Conservation (phyloP, 1,284 basidiomycete species). For the Austroboletus novae-zelandiae region DNA sequence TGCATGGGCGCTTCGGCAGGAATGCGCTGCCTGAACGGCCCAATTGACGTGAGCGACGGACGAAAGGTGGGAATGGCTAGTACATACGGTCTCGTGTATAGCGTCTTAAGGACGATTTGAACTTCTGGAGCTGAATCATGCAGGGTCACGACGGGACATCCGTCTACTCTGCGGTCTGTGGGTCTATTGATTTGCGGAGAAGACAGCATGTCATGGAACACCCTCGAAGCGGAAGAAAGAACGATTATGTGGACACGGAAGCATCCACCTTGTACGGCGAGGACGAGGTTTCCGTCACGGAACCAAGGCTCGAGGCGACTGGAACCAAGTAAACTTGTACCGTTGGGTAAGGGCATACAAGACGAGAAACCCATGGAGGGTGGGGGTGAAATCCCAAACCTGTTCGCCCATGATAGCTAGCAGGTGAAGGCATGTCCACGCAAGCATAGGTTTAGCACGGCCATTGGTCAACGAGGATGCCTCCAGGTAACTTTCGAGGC, state of each 20-base stretch:
- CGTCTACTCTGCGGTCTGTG: slow-evolving; percentile 20
- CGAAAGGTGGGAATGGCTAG: slow-evolving; percentile 2
- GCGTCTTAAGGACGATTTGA: slow-evolving; percentile 27
- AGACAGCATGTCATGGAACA: slow-evolving; percentile 24
- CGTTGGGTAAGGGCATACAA: slow-evolving; percentile 22
- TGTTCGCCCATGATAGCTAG: slow-evolving; percentile 7
- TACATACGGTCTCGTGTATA: slow-evolving; percentile 27
- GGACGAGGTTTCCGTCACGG: slow-evolving; percentile 26
- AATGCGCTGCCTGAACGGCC: slow-evolving; percentile 22
- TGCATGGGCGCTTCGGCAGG: slow-evolving; percentile 18
- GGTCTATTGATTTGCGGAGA: slow-evolving; percentile 6
- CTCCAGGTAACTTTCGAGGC: slow-evolving; percentile 18
- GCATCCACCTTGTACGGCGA: slow-evolving; percentile 18
- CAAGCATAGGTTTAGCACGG: slow-evolving; percentile 25
- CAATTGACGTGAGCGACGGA: slow-evolving; percentile 4
- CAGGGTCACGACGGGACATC: slow-evolving; percentile 24
- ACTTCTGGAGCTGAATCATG: slow-evolving; percentile 22
- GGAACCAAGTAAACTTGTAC: slow-evolving; percentile 11
- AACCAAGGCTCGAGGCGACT: slow-evolving; percentile 28
- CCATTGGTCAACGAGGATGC: slow-evolving; percentile 28
- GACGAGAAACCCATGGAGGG: slow-evolving; percentile 8
- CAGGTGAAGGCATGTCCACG: slow-evolving; percentile 13
- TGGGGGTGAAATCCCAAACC: slow-evolving; percentile 14
- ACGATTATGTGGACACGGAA: slow-evolving; percentile 26
- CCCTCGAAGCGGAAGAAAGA: slow-evolving; percentile 24